Base-by-base conservation (phyloP, 352 stramenopile genomes). In the Blastocystis sp. region DNA sequence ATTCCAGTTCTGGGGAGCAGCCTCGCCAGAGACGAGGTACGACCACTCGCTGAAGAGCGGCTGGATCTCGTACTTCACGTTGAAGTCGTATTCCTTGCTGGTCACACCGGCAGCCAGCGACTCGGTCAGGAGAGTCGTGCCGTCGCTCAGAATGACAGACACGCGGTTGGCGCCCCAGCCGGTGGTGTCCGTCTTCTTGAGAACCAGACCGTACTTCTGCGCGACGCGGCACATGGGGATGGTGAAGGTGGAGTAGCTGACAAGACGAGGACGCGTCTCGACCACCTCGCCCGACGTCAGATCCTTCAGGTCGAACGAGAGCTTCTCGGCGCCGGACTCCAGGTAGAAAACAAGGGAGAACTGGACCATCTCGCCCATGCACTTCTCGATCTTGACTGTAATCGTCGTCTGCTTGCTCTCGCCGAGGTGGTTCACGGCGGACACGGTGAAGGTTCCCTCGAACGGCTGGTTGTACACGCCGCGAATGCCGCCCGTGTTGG, bases 81-180 rank as follows among this genome's bases (percentile, higher is more conserved):
- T 80, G 59, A 80, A 62, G n/a, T 69, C 39, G 24, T 69, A 69
- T 69, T 62, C 59, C 31, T 80, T 80, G 3, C 16, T 24, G 3
- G 70, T 69, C 21, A 69, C 70, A 9, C 70, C 31, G 0, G 70
- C n/a, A 1, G 62, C 62, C 29, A 69, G 29, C 29, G 62, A 69
- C 29, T 41, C 62, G 9, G 62, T 69, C 29, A 41, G 35, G 9
- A 69, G 62, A 6, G 16, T 16, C 9, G 62, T 16, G 21, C 70
- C 70, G 39, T 80, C 70, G 19, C 19, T 39, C 16, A 80, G 59
- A 1, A 26, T 3, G 21, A 80, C 70, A 9, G 19, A 13, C 45
- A 69, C 45, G 39, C n/a, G 59, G 59, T 66, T 66, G 19, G 21
- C 21, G 21, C 70, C 70, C 70, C 70, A 80, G 21, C 70, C 70